Evolutionary conservation across 73 alveolate genomes (phyloP), one percentile per base, ranked within the genome.

Genomic region (Stentor roeselii): DNA sequence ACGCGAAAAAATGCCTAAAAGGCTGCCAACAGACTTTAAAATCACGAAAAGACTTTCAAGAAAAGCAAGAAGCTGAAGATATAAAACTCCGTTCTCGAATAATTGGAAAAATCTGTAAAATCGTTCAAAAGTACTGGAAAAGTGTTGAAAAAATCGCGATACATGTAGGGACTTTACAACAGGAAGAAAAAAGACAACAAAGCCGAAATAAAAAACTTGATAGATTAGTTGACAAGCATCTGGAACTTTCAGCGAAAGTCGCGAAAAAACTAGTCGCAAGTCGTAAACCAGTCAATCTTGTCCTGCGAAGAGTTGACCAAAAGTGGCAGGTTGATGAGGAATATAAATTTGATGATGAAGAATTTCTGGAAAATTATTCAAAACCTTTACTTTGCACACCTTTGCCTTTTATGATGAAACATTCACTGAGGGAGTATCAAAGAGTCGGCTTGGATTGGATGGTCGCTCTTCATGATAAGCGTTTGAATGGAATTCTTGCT

Each of bases 401-500:
- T n/a, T 95, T 93, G n/a, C 99, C 99, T 30, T 97, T 92, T 88
- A 84, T 97, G 85, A 76, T 96, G 74, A 90, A 90, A 78, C 98
- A 98, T 59, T 80, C 74, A 75, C 89, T 96, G 37, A 95, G 99
- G 92, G 98, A 94, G 83, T 96, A 97, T 90, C 95, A 97, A 90
- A 80, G 94, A 77, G 94, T 97, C 82, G 99, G 99, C 14, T 95
- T 96, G 60, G 97, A 97, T 77, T 98, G 99, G 99, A 83, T 98
- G 83, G 99, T 96, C 21, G 96, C 99, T 6, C 90, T 98, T 67
- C 99, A 98, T 86, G 96, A 97, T 78, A 97, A 97, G 90, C 89
- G 95, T 36, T 90, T 98, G 85, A 98, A 98, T 90, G 99, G 99
- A 39, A 98, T 98, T 50, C 89, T 98, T 75, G 99, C 99, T 15